Conservation (phyloP, 352 stramenopile species). For the Blastocystis sp. region DNA sequence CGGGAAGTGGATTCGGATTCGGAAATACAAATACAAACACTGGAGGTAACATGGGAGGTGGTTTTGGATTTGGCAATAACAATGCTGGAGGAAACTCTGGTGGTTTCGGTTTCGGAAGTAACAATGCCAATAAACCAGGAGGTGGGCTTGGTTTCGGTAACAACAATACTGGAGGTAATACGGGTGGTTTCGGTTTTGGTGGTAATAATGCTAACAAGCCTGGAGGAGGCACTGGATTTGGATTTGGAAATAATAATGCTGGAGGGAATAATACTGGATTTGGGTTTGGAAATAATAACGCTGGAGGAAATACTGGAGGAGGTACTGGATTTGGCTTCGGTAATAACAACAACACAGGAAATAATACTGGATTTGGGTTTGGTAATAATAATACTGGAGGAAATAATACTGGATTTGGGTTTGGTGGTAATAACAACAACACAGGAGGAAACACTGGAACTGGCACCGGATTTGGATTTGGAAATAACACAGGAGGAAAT, state of each 20-base stretch:
- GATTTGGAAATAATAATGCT: too few species aligned
- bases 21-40: neutral
- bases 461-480: too few species aligned
- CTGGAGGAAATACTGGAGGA: neutral
- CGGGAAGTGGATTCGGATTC: neutral
- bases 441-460: neutral
- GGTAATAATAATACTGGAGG: neutral
- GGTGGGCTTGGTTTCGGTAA: neutral
- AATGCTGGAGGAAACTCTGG: neutral
- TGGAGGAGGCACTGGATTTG: neutral
- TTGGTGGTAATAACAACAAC: neutral
- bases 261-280: neutral
- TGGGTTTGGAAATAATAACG: neutral
- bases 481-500: too few species aligned
- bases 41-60: neutral
- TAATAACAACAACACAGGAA: neutral
- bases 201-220: neutral
- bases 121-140: neutral
- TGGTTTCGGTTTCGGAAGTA: neutral
- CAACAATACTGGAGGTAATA: neutral
- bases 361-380: neutral
- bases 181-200: neutral
- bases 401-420: neutral
- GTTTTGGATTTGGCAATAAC: conserved; percentile 30
- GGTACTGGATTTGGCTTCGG: too few species aligned